Evolutionary conservation across 176 grass and related monocot species (phyloP).

Genomic region (Oryza meyeriana): DNA sequence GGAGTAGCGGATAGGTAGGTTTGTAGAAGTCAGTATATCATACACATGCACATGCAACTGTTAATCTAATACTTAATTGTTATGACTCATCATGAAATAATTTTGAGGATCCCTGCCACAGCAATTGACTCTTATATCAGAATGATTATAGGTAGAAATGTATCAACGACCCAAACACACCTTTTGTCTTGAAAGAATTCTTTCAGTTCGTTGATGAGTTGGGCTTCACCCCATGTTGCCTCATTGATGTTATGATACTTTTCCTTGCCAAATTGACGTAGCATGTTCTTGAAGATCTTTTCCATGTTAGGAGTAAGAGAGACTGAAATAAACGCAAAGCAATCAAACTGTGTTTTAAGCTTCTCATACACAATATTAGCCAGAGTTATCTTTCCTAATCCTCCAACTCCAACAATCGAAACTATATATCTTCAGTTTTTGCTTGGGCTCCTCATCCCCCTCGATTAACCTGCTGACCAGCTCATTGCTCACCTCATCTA

Average conservation of each 20-base stretch:
- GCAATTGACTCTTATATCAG: no score
- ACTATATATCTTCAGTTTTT: no score
- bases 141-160: no score
- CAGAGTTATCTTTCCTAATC: no score
- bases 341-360: background rate
- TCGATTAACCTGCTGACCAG: background rate
- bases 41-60: no score
- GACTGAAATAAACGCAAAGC: background rate
- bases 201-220: background rate
- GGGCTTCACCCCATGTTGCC: background rate
- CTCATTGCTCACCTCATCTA: background rate
- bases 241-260: background rate
- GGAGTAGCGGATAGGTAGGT: no score
- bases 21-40: no score
- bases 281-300: background rate
- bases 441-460: background rate
- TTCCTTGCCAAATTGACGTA: background rate
- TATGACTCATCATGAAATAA: no score
- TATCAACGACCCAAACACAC: background rate
- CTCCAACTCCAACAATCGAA: no score
- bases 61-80: no score
- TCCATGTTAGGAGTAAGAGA: background rate
- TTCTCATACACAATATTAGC: no score
- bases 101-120: no score
- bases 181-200: slow-evolving; percentile 13